Conservation (phyloP, 441 rosid genomes). For the Corymbia citriodora region DNA sequence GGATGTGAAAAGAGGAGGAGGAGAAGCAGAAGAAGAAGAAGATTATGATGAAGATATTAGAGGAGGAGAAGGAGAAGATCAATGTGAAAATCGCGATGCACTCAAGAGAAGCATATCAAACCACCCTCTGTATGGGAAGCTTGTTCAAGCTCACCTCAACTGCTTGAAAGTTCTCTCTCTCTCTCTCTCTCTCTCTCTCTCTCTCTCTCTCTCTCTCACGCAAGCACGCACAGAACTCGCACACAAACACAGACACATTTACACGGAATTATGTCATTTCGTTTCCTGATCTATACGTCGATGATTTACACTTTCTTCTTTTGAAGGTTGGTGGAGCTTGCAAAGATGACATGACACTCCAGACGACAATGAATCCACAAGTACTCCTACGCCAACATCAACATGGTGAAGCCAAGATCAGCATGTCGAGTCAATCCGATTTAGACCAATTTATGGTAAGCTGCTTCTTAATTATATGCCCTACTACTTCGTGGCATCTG, state of each 20-base stretch:
- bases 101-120: constrained; percentile 40
- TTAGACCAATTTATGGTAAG: constrained; percentile 46
- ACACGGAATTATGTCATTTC: background rate
- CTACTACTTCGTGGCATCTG: background rate
- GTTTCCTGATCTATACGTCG: background rate
- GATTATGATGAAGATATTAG: background rate
- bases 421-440: constrained; percentile 26
- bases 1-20: background rate
- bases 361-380: background rate
- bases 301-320: background rate
- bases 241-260: background rate
- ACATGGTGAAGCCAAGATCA: constrained; percentile 4
- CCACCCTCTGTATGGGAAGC: constrained; percentile 43
- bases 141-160: constrained; percentile 36
- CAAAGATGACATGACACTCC: background rate
- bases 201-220: background rate
- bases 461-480: background rate
- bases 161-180: constrained; percentile 39
- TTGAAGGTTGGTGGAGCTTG: constrained; percentile 24
- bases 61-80: background rate
- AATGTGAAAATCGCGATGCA: background rate
- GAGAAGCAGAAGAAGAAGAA: constrained; percentile 7
- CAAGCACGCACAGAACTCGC: background rate
- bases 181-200: background rate
- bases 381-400: background rate